phyloP scores from a whole-genome alignment of 768 basidiomycete genomes.

The Arthromyces matolae region DNA sequence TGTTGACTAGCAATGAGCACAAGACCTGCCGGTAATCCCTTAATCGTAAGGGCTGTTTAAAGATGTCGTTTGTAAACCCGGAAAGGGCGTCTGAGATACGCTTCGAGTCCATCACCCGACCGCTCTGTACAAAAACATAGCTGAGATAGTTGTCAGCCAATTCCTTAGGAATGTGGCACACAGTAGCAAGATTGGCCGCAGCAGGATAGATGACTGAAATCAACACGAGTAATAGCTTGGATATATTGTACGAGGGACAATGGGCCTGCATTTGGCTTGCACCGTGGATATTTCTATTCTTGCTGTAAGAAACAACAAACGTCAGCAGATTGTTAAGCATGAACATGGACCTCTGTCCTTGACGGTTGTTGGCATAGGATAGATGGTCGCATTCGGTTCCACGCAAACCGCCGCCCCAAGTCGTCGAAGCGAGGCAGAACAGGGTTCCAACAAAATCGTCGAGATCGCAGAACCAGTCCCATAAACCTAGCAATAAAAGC shows the following conservation, averaged over 20 bases:
- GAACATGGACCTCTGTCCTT: neutral
- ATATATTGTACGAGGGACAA: neutral
- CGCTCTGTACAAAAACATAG: conserved; percentile 1
- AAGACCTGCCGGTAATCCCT: neutral
- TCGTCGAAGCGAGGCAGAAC: neutral
- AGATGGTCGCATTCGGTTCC: conserved; percentile 4
- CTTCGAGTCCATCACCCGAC: neutral
- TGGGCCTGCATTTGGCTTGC: neutral
- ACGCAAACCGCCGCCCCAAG: conserved; percentile 3
- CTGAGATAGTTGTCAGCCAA: neutral
- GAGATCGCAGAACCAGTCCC: neutral
- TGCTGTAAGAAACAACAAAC: neutral
- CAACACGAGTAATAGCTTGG: neutral
- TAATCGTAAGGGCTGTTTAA: neutral
- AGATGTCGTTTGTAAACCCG: neutral
- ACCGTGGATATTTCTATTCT: conserved; percentile 2
- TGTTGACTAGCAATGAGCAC: neutral
- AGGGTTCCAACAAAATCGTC: conserved; percentile 1
- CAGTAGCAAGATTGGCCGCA: neutral
- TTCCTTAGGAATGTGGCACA: neutral
- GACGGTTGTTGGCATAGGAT: conserved; percentile 2
- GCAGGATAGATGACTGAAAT: neutral
- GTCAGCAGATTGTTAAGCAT: conserved; percentile 1
- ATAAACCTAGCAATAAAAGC: neutral
- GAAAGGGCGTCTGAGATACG: neutral